phyloP scores from a whole-genome alignment of 2,329 filamentous ascomycete species.

The Trichoderma guizhouense region DNA sequence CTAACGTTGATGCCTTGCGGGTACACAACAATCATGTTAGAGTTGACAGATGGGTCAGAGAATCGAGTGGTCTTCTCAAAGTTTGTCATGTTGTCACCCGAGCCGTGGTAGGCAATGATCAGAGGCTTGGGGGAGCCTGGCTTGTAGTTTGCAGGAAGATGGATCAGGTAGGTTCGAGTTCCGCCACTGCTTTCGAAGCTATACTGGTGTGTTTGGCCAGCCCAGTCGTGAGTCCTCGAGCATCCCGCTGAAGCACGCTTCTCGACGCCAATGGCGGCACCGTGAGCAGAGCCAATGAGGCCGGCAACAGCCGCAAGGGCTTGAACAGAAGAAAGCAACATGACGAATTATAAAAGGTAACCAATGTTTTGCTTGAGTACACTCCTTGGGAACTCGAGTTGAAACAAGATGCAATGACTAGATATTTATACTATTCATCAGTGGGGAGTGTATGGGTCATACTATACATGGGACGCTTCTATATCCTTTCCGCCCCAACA shows the following conservation, averaged over 20 bases:
- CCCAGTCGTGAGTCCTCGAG: slow-evolving; percentile 22
- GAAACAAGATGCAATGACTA: background rate
- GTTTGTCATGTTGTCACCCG: slow-evolving; percentile 32
- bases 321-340: background rate
- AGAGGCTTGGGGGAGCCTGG: slow-evolving; percentile 35
- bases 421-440: background rate
- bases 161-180: slow-evolving; percentile 22
- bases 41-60: slow-evolving; percentile 37
- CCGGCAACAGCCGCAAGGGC: background rate
- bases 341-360: background rate
- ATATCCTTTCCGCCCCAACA: background rate
- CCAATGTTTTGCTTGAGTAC: background rate
- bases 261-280: background rate
- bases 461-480: background rate
- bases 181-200: slow-evolving; percentile 25
- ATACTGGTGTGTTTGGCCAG: slow-evolving; percentile 24
- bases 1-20: slow-evolving; percentile 41
- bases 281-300: background rate
- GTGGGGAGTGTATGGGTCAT: background rate
- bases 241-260: slow-evolving; percentile 20
- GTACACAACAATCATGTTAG: slow-evolving; percentile 40
- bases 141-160: slow-evolving; percentile 32
- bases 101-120: slow-evolving; percentile 47
- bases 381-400: background rate
- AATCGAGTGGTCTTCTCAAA: slow-evolving; percentile 38